A percentile compares a stretch with the other conserved stretches of the same genome.
Conservation (phyloP, 192 early-diverging fungal species). For the Chytriomyces sp. region DNA sequence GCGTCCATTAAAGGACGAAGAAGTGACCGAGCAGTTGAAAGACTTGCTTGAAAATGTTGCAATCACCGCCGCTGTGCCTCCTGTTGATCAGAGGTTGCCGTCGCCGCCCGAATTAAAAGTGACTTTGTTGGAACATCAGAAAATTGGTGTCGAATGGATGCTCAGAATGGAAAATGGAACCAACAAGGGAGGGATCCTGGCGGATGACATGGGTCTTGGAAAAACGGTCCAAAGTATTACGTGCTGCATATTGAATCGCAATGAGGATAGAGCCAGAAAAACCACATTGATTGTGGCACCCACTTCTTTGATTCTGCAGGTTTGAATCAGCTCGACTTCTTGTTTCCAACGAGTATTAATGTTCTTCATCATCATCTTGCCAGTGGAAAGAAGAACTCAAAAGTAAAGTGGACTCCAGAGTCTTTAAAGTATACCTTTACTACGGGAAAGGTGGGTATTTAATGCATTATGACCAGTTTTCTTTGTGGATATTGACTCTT, state of each 20-base stretch:
- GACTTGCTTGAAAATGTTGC: slow-evolving; percentile 44
- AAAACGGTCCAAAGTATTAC: slow-evolving; percentile 81
- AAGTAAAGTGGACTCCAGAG: slow-evolving; percentile 56
- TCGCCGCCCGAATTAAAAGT: slow-evolving; percentile 40
- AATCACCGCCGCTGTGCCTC: slow-evolving; percentile 38
- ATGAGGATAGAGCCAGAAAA: slow-evolving; percentile 59
- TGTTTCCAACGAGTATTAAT: not conserved
- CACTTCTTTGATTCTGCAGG: slow-evolving; percentile 68
- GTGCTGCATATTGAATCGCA: slow-evolving; percentile 58
- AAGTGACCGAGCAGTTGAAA: slow-evolving; percentile 40
- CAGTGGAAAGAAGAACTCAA: slow-evolving; percentile 71
- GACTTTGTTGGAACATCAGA: slow-evolving; percentile 52
- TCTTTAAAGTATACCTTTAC: slow-evolving; percentile 65
- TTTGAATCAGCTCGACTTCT: not conserved
- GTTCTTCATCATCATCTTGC: not conserved
- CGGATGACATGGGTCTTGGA: slow-evolving; percentile 63
- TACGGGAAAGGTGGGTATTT: slow-evolving; percentile 53
- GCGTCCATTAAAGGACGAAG: slow-evolving; percentile 33
- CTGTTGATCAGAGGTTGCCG: slow-evolving; percentile 32
- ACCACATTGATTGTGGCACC: slow-evolving; percentile 75
- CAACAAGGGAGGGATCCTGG: slow-evolving; percentile 45
- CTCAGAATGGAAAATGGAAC: slow-evolving; percentile 42
- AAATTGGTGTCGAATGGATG: slow-evolving; percentile 51
- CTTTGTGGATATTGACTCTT: not conserved
- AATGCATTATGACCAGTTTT: not conserved